A percentile compares a stretch with the other conserved stretches of the same genome.
Conservation (phyloP, 495 filamentous ascomycete genomes). For the Penicillium dipodomyicola region DNA sequence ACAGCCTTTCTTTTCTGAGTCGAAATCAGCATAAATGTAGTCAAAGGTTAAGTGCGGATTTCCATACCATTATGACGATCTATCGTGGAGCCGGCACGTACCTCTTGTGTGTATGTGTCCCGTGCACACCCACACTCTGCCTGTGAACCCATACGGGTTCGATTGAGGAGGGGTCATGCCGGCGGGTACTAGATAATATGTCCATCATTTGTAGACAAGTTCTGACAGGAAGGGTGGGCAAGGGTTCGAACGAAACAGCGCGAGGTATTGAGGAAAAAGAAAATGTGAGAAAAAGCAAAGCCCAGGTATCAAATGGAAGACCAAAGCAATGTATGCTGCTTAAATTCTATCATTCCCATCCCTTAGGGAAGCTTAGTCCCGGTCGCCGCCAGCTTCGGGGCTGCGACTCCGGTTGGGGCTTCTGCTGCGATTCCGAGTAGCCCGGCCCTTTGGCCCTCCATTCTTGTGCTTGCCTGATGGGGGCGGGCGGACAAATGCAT, state of each 20-base stretch:
- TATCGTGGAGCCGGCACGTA: constrained; percentile 35
- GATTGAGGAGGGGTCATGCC: constrained; percentile 9
- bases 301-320: constrained; percentile 18
- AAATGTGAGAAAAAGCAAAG: constrained; percentile 9
- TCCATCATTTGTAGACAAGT: constrained; percentile 16
- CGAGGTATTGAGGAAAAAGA: constrained; percentile 4
- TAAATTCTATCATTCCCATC: constrained; percentile 2
- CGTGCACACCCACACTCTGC: background rate
- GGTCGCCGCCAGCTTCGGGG: constrained; percentile 42
- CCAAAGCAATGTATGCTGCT: constrained; percentile 1
- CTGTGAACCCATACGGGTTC: background rate
- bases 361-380: constrained; percentile 29
- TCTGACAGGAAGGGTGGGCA: constrained; percentile 6
- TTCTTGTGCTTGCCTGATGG: constrained; percentile 61
- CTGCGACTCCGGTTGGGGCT: constrained; percentile 62
- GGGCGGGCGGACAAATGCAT: constrained; percentile 93
- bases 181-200: constrained; percentile 7
- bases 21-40: constrained; percentile 14
- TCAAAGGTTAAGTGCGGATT: background rate
- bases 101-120: constrained; percentile 13
- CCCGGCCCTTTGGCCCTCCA: constrained; percentile 48
- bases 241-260: constrained; percentile 3
- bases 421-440: constrained; percentile 51
- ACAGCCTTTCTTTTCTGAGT: constrained; percentile 15
- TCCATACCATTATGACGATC: constrained; percentile 32